Evolutionary conservation across 352 stramenopile species (phyloP).

Genomic region (Phytophthora rubi): DNA sequence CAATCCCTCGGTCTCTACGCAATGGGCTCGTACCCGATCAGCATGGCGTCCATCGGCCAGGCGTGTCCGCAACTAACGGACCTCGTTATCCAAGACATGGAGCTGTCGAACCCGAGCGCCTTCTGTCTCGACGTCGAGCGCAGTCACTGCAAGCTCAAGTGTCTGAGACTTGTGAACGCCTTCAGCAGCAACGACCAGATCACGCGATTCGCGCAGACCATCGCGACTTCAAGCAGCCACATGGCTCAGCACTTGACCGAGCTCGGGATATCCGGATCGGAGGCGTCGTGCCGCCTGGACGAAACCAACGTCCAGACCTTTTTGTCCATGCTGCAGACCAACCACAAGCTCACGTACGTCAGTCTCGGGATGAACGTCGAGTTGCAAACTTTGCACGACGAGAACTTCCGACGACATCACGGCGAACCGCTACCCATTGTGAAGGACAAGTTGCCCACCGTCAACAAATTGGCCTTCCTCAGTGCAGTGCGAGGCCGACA

Average conservation of each 20-base stretch:
- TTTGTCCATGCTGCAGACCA: conserved; percentile 30
- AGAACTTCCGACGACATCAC: conserved; percentile 24
- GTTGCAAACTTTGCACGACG: conserved; percentile 17
- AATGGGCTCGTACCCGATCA: conserved; percentile 13
- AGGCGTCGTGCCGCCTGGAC: conserved; percentile 31
- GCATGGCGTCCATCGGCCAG: conserved; percentile 21
- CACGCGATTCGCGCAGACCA: conserved; percentile 6
- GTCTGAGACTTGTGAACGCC: conserved; percentile 30
- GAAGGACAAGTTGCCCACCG: conserved; percentile 16
- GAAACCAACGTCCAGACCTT: conserved; percentile 26
- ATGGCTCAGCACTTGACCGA: conserved; percentile 30
- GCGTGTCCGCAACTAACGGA: conserved; percentile 33
- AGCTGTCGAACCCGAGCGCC: conserved; percentile 21
- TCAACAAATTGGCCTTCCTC: conserved; percentile 31
- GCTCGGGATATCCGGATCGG: conserved; percentile 31
- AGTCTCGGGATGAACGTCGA: conserved; percentile 24
- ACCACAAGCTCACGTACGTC: conserved; percentile 35
- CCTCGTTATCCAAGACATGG: conserved; percentile 35
- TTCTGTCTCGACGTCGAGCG: conserved; percentile 15
- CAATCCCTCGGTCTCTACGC: conserved; percentile 29
- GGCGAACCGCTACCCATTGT: conserved; percentile 32
- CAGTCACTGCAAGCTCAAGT: conserved; percentile 12
- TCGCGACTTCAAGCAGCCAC: conserved; percentile 14
- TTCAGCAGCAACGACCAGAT: conserved; percentile 30
- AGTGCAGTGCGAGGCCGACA: conserved; percentile 13